Evolutionary conservation across 495 filamentous ascomycete species (phyloP).

Genomic region (Aspergillus cristatus): DNA sequence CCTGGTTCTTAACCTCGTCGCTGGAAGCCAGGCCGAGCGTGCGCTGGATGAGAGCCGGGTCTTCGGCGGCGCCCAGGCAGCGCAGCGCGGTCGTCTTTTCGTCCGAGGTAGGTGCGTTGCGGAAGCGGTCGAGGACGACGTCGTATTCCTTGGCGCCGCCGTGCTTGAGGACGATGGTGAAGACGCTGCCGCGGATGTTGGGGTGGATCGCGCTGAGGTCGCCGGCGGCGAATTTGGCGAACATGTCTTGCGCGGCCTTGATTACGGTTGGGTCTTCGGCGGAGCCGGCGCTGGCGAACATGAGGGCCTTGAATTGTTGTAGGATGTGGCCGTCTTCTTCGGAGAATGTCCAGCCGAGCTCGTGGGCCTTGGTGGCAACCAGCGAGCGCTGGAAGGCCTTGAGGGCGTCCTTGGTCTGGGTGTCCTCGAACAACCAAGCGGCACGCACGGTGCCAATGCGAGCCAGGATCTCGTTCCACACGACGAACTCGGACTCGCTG

Average conservation of each 20-base stretch:
- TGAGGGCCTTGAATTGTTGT: constrained; percentile 68
- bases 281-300: constrained; percentile 54
- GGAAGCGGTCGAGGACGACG: constrained; percentile 70
- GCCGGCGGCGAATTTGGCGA: constrained; percentile 49
- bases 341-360: constrained; percentile 80
- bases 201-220: constrained; percentile 55
- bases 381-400: constrained; percentile 73
- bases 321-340: constrained; percentile 77
- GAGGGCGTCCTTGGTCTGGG: constrained; percentile 61
- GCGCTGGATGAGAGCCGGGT: constrained; percentile 68
- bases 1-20: constrained; percentile 87
- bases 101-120: constrained; percentile 75
- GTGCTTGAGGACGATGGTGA: constrained; percentile 51
- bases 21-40: constrained; percentile 68
- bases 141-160: constrained; percentile 60
- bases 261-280: constrained; percentile 50
- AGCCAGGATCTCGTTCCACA: constrained; percentile 85
- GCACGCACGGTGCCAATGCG: constrained; percentile 65
- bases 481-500: constrained; percentile 77
- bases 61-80: constrained; percentile 68
- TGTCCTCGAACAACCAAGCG: constrained; percentile 84
- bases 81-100: constrained; percentile 95
- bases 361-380: constrained; percentile 65
- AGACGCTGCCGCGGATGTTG: constrained; percentile 56
- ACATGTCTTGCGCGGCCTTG: constrained; percentile 55